phyloP scores from a whole-genome alignment of 2,329 filamentous ascomycete species.

The Domatiomyces catenatus region DNA sequence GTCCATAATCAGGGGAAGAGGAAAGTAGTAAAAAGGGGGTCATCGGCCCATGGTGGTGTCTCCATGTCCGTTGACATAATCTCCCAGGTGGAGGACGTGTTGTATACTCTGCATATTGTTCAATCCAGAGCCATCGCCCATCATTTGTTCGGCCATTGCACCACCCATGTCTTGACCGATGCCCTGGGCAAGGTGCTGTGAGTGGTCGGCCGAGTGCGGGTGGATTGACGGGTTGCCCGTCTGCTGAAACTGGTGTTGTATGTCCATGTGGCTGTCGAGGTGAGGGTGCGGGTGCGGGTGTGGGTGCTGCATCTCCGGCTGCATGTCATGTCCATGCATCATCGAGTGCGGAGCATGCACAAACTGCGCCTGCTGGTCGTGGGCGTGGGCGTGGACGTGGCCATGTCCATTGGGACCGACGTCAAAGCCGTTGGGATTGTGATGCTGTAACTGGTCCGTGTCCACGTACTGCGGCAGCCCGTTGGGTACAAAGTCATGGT shows the following conservation, averaged over 20 bases:
- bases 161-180: slow-evolving; percentile 9
- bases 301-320: slow-evolving; percentile 1
- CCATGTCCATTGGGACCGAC: slow-evolving; percentile 1
- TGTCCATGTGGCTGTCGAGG: slow-evolving; percentile 2
- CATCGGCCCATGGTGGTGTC: neutral
- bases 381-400: slow-evolving; percentile 2
- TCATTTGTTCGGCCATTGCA: slow-evolving; percentile 13
- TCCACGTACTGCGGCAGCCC: slow-evolving; percentile 11
- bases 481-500: slow-evolving; percentile 10
- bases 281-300: slow-evolving; percentile 1
- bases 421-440: slow-evolving; percentile 7
- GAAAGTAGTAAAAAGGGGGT: neutral
- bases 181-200: slow-evolving; percentile 12
- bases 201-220: neutral
- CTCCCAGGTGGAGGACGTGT: slow-evolving; percentile 15
- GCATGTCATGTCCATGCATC: neutral
- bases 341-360: neutral
- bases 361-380: neutral
- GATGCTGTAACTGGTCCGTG: slow-evolving; percentile 10
- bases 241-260: slow-evolving; percentile 1
- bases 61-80: slow-evolving; percentile 12
- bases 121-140: slow-evolving; percentile 15
- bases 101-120: slow-evolving; percentile 17
- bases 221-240: slow-evolving; percentile 3
- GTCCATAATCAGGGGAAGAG: neutral